Conservation (phyloP, 495 filamentous ascomycete species). For the Penicillium cataractarum region DNA sequence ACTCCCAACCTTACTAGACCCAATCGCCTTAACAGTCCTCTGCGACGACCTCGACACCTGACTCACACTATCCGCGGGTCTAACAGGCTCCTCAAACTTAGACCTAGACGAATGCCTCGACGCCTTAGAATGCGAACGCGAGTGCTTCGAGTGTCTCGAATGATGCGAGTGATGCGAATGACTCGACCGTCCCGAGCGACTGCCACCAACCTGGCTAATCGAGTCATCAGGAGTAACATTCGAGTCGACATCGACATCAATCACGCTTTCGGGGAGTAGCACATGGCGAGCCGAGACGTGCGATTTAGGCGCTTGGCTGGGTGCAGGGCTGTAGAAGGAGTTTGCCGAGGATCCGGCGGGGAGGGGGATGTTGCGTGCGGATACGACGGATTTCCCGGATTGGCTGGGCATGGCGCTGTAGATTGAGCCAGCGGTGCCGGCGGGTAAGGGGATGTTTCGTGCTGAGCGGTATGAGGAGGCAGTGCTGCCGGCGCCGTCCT, state of each 20-base stretch:
- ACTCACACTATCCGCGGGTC: conserved; percentile 69
- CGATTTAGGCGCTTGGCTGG: conserved; percentile 27
- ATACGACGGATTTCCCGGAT: conserved; percentile 30
- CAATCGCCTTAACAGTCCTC: conserved; percentile 42
- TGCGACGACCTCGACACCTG: conserved; percentile 54
- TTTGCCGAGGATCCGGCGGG: conserved; percentile 21
- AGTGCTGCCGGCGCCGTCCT: conserved; percentile 23
- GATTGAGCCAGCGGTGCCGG: conserved; percentile 18
- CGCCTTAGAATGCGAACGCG: conserved; percentile 14
- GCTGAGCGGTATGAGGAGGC: conserved; percentile 36
- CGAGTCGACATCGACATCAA: conserved; percentile 40
- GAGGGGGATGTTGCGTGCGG: conserved; percentile 24
- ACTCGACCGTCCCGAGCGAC: conserved; percentile 22
- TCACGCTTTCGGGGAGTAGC: conserved; percentile 53
- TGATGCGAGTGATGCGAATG: conserved; percentile 39
- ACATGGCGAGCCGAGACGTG: conserved; percentile 40
- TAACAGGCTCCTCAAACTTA: conserved; percentile 49
- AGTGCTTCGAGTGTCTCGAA: conserved; percentile 39
- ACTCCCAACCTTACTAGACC: conserved; percentile 31
- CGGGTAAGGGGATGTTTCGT: conserved; percentile 37
- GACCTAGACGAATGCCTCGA: conserved; percentile 26
- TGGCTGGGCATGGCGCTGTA: conserved; percentile 18
- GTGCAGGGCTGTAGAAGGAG: conserved; percentile 14
- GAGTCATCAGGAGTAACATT: conserved; percentile 43
- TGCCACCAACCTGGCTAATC: conserved; percentile 43